Evolutionary conservation across 2,329 filamentous ascomycete species (phyloP).

Genomic region (Chaetomium sp.): DNA sequence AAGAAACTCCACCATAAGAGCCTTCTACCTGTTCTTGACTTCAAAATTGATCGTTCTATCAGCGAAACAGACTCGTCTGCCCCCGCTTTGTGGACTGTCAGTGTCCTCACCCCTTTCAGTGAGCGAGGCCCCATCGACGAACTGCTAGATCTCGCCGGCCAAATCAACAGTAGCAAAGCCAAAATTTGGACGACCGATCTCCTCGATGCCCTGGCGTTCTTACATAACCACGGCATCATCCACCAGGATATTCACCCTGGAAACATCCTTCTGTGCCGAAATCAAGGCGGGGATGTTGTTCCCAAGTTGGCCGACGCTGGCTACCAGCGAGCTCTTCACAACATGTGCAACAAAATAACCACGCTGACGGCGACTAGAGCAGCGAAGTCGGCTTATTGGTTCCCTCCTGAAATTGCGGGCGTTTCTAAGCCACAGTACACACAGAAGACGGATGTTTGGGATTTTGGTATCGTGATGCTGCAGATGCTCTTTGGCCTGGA

Average conservation of each 20-base stretch:
- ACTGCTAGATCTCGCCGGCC: constrained; percentile 70
- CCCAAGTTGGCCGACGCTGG: constrained; percentile 70
- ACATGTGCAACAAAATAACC: constrained; percentile 48
- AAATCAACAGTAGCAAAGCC: constrained; percentile 66
- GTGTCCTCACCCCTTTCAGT: constrained; percentile 67
- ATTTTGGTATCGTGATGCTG: constrained; percentile 82
- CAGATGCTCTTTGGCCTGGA: constrained; percentile 91
- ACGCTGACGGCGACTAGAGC: constrained; percentile 48
- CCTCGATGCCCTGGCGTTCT: constrained; percentile 78
- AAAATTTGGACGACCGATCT: constrained; percentile 89
- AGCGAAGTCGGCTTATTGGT: constrained; percentile 74
- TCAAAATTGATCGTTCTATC: constrained; percentile 60
- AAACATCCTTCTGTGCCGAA: constrained; percentile 72
- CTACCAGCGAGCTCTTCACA: constrained; percentile 63
- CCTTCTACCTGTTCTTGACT: constrained; percentile 73
- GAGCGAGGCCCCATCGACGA: constrained; percentile 79
- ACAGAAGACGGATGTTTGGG: constrained; percentile 88
- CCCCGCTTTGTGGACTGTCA: constrained; percentile 59
- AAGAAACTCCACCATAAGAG: constrained; percentile 71
- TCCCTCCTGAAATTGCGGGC: constrained; percentile 67
- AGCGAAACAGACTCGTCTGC: constrained; percentile 23
- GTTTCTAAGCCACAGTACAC: constrained; percentile 57
- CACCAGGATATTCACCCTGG: constrained; percentile 77
- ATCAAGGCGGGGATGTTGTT: constrained; percentile 59
- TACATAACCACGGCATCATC: constrained; percentile 76